A percentile compares a stretch with the other conserved stretches of the same genome.
phyloP scores from a whole-genome alignment of 2,329 filamentous ascomycete genomes.

The Xylaria sp. region DNA sequence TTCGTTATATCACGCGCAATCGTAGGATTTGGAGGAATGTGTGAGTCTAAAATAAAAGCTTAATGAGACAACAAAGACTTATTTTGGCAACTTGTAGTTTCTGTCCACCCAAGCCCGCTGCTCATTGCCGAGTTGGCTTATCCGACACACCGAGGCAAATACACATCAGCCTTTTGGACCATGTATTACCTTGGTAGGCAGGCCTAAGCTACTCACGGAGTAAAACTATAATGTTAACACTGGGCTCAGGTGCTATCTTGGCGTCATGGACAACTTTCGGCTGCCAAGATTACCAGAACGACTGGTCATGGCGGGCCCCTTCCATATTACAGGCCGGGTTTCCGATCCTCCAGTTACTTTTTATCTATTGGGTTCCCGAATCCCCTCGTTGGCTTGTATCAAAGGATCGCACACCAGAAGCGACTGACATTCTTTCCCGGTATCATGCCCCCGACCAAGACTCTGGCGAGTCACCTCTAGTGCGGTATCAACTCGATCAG shows the following conservation, averaged over 20 bases:
- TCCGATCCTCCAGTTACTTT: constrained; percentile 33
- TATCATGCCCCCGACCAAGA: constrained; percentile 58
- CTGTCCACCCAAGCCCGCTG: constrained; percentile 51
- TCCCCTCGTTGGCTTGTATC: constrained; percentile 50
- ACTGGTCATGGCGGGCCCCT: constrained; percentile 49
- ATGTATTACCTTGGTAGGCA: constrained; percentile 50
- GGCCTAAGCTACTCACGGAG: not conserved
- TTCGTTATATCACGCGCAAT: constrained; percentile 52
- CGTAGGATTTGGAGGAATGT: constrained; percentile 52
- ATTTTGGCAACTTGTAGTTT: constrained; percentile 42
- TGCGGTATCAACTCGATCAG: constrained; percentile 20
- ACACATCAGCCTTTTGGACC: constrained; percentile 50
- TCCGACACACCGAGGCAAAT: constrained; percentile 50
- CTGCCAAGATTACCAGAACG: constrained; percentile 41
- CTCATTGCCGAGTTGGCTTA: constrained; percentile 51
- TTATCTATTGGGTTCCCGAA: constrained; percentile 45
- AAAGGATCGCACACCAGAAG: constrained; percentile 45
- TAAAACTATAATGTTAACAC: constrained; percentile 1
- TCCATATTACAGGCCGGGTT: constrained; percentile 46
- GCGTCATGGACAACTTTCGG: constrained; percentile 54
- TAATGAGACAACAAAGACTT: not conserved
- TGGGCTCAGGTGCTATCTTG: constrained; percentile 42
- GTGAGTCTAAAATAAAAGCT: not conserved
- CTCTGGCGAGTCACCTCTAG: constrained; percentile 47
- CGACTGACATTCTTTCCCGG: constrained; percentile 45